These are phyloP conservation scores for Trichoderma guizhouense DNA, from an alignment of 2,329 filamentous ascomycete species.

Conservation along the genomic window DNA sequence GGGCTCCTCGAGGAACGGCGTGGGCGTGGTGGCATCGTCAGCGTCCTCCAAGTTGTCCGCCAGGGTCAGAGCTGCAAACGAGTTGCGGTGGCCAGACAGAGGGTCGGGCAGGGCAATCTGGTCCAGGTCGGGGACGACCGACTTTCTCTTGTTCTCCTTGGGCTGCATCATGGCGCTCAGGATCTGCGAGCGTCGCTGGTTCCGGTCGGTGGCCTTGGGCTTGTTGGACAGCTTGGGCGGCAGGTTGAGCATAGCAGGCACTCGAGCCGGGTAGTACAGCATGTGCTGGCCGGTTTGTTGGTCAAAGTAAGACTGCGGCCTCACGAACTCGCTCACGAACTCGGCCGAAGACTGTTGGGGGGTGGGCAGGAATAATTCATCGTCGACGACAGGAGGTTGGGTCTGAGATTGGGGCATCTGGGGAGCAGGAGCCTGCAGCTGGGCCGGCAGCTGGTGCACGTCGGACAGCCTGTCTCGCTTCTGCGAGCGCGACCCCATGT, in stretches of 20 bases:
- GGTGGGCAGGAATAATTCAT: conserved; percentile 20
- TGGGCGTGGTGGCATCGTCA: conserved; percentile 3
- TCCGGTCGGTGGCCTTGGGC: conserved; percentile 60
- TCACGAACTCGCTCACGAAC: conserved; percentile 31
- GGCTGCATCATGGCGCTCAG: conserved; percentile 55
- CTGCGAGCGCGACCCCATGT: conserved; percentile 11
- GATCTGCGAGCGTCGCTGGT: conserved; percentile 71
- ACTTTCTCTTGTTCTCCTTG: conserved; percentile 20
- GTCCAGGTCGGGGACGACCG: conserved; percentile 22
- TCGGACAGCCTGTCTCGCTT: conserved; percentile 15
- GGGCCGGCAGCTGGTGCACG: not conserved
- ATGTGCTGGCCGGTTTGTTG: conserved; percentile 71
- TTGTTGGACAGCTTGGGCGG: conserved; percentile 81
- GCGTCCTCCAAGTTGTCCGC: conserved; percentile 24
- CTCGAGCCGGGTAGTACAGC: conserved; percentile 93
- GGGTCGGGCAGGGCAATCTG: conserved; percentile 48
- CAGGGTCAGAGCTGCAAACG: conserved; percentile 33
- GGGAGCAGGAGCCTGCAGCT: not conserved
- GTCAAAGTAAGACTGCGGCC: conserved; percentile 58
- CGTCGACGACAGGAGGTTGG: not conserved
- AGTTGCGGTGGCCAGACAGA: conserved; percentile 37
- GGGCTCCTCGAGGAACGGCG: not conserved
- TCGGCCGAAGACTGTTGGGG: conserved; percentile 25
- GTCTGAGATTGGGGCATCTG: not conserved
- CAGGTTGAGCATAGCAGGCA: conserved; percentile 88